Conservation (phyloP, 208 protist genomes). For the Spongospora subterranea region DNA sequence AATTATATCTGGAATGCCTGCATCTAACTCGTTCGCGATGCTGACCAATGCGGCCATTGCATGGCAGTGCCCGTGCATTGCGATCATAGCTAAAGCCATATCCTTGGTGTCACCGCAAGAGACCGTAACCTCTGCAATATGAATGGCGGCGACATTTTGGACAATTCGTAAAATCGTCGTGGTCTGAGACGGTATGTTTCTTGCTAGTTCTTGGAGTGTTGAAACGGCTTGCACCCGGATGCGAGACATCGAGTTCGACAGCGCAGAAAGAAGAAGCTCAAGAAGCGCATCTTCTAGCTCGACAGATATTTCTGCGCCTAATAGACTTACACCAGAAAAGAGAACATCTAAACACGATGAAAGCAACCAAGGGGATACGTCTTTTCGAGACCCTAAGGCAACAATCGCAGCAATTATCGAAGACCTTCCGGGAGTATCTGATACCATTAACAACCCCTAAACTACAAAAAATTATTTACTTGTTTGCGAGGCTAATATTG, state of each 20-base stretch:
- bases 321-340: not conserved
- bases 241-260: not conserved
- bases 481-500: not conserved
- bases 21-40: constrained; percentile 9
- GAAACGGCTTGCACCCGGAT: not conserved
- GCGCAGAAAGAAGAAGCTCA: constrained; percentile 1
- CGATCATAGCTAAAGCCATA: not conserved
- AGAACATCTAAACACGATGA: not conserved
- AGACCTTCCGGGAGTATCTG: not conserved
- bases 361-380: not conserved
- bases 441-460: not conserved
- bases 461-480: not conserved
- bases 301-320: not conserved
- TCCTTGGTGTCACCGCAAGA: not conserved
- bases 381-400: not conserved
- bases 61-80: constrained; percentile 54
- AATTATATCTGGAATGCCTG: constrained; percentile 29
- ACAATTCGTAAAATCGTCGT: constrained; percentile 11
- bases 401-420: not conserved
- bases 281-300: constrained; percentile 38
- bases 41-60: not conserved
- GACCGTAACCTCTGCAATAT: constrained; percentile 25
- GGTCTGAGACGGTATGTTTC: not conserved
- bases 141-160: constrained; percentile 37
- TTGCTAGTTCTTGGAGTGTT: not conserved